These are phyloP conservation scores for Arxiozyma bovina DNA, from an alignment of 1,139 yeast genomes.

Conservation along the genomic window DNA sequence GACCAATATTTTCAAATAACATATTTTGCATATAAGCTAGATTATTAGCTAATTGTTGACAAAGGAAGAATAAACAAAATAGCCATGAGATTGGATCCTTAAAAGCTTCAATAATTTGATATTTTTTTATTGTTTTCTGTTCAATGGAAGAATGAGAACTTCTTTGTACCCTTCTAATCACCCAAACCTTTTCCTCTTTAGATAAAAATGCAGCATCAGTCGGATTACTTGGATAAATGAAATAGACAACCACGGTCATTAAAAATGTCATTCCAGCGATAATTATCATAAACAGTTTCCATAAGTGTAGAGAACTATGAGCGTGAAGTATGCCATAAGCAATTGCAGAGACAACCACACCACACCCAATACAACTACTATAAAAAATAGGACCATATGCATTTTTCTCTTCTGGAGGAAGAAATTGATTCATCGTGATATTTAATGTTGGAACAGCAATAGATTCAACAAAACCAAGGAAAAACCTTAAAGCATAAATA, in stretches of 20 bases:
- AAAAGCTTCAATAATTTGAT: slow-evolving; percentile 39
- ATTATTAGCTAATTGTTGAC: too few species aligned
- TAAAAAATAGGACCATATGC: slow-evolving; percentile 39
- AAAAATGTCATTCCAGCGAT: slow-evolving; percentile 38
- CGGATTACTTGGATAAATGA: slow-evolving; percentile 42
- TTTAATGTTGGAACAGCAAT: slow-evolving; percentile 35
- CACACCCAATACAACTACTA: slow-evolving; percentile 38
- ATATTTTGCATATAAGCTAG: too few species aligned
- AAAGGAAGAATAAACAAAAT: slow-evolving; percentile 26
- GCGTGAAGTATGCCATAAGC: slow-evolving; percentile 37
- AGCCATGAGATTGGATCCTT: slow-evolving; percentile 43
- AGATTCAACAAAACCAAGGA: slow-evolving; percentile 41
- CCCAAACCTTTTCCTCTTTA: slow-evolving; percentile 38
- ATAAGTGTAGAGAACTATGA: slow-evolving; percentile 39
- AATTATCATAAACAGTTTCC: slow-evolving; percentile 38
- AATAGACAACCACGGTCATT: slow-evolving; percentile 29
- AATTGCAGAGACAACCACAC: slow-evolving; percentile 40
- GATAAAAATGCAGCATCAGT: slow-evolving; percentile 34
- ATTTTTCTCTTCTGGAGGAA: slow-evolving; percentile 37
- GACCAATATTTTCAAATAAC: too few species aligned
- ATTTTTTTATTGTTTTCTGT: slow-evolving; percentile 37
- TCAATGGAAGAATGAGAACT: slow-evolving; percentile 39
- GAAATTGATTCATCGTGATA: slow-evolving; percentile 39
- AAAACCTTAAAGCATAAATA: slow-evolving; percentile 36
- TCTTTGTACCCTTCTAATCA: slow-evolving; percentile 37